phyloP scores from a whole-genome alignment of 2,329 filamentous ascomycete species.

The Ustilaginoidea virens region DNA sequence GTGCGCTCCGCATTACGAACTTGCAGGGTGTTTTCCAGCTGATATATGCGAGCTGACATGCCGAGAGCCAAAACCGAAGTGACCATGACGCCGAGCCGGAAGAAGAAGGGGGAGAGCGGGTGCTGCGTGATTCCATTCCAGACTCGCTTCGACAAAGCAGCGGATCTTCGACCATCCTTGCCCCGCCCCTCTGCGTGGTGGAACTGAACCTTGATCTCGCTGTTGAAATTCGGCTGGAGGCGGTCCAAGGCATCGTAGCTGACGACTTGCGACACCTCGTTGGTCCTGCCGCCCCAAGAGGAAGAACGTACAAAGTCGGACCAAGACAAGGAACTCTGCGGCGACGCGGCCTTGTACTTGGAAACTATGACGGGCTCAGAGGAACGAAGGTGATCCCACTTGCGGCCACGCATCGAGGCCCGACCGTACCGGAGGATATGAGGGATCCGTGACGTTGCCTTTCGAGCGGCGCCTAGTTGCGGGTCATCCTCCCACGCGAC shows the following conservation, averaged over 20 bases:
- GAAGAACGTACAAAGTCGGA: slow-evolving; percentile 37
- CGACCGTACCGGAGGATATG: slow-evolving; percentile 32
- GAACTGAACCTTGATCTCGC: slow-evolving; percentile 17
- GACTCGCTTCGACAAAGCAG: slow-evolving; percentile 34
- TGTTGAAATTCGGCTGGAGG: slow-evolving; percentile 32
- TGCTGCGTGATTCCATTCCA: slow-evolving; percentile 61
- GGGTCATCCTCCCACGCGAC: slow-evolving; percentile 25
- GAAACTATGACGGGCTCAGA: slow-evolving; percentile 44
- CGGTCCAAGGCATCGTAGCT: slow-evolving; percentile 27
- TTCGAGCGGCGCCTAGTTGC: slow-evolving; percentile 17
- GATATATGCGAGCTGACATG: slow-evolving; percentile 60
- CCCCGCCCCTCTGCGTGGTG: slow-evolving; percentile 12
- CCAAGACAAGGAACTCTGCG: slow-evolving; percentile 31
- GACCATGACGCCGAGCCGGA: slow-evolving; percentile 67
- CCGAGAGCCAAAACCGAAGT: slow-evolving; percentile 73
- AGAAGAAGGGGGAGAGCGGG: slow-evolving; percentile 70
- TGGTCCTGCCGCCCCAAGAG: slow-evolving; percentile 29
- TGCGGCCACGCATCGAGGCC: slow-evolving; percentile 29
- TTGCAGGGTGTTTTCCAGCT: slow-evolving; percentile 33
- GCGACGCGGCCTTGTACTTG: slow-evolving; percentile 24
- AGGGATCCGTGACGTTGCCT: slow-evolving; percentile 23
- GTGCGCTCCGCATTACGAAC: slow-evolving; percentile 40
- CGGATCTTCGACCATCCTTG: slow-evolving; percentile 13
- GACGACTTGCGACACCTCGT: slow-evolving; percentile 33
- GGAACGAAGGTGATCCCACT: slow-evolving; percentile 45